phyloP scores from a whole-genome alignment of 2,329 filamentous ascomycete genomes.

The Colletotrichum tabaci region DNA sequence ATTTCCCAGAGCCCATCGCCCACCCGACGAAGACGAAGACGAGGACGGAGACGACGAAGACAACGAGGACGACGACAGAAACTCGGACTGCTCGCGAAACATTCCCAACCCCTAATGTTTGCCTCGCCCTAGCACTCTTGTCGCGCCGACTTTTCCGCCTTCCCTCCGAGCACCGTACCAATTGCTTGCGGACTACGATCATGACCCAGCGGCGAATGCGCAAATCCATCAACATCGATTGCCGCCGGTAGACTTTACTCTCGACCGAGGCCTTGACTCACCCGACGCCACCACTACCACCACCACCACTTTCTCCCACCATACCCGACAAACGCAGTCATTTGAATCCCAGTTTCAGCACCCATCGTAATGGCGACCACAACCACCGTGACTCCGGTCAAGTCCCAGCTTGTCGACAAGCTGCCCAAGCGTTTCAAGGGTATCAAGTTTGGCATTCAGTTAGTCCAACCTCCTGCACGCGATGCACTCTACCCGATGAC shows the following conservation, averaged over 20 bases:
- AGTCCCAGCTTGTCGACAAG: constrained; percentile 91
- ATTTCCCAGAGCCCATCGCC: constrained; percentile 27
- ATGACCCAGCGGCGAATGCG: constrained; percentile 41
- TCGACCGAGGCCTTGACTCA: constrained; percentile 30
- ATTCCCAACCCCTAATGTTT: not conserved
- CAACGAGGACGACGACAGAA: too few species aligned
- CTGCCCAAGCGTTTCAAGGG: constrained; percentile 93
- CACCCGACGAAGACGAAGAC: not conserved
- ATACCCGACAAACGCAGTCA: not conserved
- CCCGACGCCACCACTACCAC: constrained; percentile 4
- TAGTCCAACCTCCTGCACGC: constrained; percentile 43
- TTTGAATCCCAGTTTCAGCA: not conserved
- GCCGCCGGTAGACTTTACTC: constrained; percentile 33
- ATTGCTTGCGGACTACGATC: constrained; percentile 21
- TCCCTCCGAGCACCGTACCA: not conserved
- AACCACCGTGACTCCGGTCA: constrained; percentile 63
- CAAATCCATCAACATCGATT: constrained; percentile 27
- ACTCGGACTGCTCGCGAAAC: not conserved
- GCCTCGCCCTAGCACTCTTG: constrained; percentile 9
- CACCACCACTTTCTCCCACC: not conserved
- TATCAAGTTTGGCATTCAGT: constrained; percentile 95
- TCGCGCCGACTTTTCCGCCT: constrained; percentile 1
- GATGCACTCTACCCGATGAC: not conserved
- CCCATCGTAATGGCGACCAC: constrained; percentile 42
- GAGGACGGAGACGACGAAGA: too few species aligned